Conservation (phyloP, 108 stramenopile species). For the Chaetoceros tenuissimus region DNA sequence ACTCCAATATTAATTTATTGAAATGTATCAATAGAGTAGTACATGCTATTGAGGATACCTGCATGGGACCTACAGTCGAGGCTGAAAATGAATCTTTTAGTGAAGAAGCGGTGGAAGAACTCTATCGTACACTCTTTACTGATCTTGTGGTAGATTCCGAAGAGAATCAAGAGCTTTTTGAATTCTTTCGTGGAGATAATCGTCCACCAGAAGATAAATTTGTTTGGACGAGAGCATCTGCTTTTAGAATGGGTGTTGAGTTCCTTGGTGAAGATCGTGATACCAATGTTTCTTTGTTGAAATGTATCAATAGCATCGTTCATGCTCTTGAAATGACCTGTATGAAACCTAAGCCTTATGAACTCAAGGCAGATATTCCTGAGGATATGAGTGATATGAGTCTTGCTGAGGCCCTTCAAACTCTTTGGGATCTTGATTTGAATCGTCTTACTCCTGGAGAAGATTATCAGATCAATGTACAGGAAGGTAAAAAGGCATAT, state of each 20-base stretch:
- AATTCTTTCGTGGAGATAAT: slow-evolving; percentile 18
- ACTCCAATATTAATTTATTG: slow-evolving; percentile 40
- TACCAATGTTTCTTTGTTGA: slow-evolving; percentile 36
- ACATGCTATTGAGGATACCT: slow-evolving; percentile 41
- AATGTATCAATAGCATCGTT: slow-evolving; percentile 56
- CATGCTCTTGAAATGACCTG: slow-evolving; percentile 46
- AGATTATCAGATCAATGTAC: slow-evolving; percentile 81
- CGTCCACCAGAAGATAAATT: slow-evolving; percentile 36
- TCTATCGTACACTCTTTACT: slow-evolving; percentile 15
- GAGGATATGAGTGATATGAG: slow-evolving; percentile 17
- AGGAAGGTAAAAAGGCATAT: slow-evolving; percentile 78
- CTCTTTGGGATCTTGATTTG: slow-evolving; percentile 83
- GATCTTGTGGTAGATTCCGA: slow-evolving; percentile 34
- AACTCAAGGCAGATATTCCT: slow-evolving; percentile 4
- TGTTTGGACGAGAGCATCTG: slow-evolving; percentile 38
- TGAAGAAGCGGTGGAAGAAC: slow-evolving; percentile 16
- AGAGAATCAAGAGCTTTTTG: slow-evolving; percentile 25
- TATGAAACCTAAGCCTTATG: background rate
- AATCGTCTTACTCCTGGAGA: slow-evolving; percentile 65
- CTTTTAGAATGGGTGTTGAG: slow-evolving; percentile 49
- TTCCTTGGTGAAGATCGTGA: slow-evolving; percentile 42
- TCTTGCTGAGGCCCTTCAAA: slow-evolving; percentile 43
- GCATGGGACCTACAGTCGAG: slow-evolving; percentile 24
- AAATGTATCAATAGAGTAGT: slow-evolving; percentile 53
- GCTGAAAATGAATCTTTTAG: slow-evolving; percentile 9